Conservation (phyloP, 202 grass and related monocot genomes). For the Panicum virgatum region DNA sequence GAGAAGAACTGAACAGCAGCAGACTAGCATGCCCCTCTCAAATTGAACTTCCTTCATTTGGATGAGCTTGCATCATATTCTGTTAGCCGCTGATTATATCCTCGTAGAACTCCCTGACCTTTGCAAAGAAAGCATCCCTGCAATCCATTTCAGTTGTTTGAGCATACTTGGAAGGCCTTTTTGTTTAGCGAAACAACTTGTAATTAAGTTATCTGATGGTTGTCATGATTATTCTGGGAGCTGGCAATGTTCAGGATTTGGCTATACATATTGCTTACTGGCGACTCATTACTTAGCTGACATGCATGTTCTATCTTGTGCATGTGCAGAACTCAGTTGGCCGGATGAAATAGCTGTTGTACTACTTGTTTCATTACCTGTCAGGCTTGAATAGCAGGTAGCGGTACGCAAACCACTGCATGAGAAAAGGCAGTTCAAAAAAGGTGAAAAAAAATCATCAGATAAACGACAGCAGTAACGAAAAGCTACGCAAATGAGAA, state of each 20-base stretch:
- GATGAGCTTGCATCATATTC: conserved; percentile 15
- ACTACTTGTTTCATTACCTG: conserved; percentile 58
- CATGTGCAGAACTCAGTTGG: not conserved
- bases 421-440: not conserved
- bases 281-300: not conserved
- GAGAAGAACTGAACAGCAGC: not conserved
- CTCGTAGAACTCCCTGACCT: conserved; percentile 69
- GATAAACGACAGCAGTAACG: not conserved
- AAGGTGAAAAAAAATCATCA: not conserved
- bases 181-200: not conserved
- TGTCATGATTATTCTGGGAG: not conserved
- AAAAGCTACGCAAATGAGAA: not conserved
- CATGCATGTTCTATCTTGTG: not conserved
- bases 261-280: not conserved
- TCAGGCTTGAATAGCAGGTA: conserved; percentile 88
- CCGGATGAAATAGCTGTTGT: not conserved
- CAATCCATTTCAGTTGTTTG: conserved; percentile 18
- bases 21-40: not conserved
- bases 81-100: conserved; percentile 62
- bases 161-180: not conserved
- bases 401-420: conserved; percentile 85
- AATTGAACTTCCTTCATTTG: conserved; percentile 16
- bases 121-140: conserved; percentile 71
- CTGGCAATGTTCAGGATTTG: not conserved
- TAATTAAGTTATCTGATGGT: not conserved